These are phyloP conservation scores for Ceratobasidium sp. DNA, from an alignment of 1,284 basidiomycete species.

Conservation along the genomic window DNA sequence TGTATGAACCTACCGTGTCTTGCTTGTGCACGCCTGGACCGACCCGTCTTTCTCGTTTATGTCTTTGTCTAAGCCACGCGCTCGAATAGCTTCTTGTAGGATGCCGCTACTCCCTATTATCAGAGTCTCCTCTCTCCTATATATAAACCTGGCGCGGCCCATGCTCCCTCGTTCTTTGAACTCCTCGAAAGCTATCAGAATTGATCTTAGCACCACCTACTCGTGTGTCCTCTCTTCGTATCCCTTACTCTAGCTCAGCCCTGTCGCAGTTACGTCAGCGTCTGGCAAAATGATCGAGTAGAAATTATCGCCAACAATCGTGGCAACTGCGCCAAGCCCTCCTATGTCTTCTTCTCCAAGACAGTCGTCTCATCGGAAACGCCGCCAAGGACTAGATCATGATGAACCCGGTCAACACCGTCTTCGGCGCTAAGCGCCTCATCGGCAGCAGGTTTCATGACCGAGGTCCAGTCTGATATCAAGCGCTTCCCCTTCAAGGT, in stretches of 20 bases:
- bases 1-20: too few species aligned
- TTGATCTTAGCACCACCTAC: too few species aligned
- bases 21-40: too few species aligned
- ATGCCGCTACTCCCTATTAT: too few species aligned
- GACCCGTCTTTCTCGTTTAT: too few species aligned
- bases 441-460: constrained; percentile 65
- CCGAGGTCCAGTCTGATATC: constrained; percentile 64
- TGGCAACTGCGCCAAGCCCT: constrained; percentile 67
- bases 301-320: constrained; percentile 61
- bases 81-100: too few species aligned
- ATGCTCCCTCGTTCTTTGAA: too few species aligned
- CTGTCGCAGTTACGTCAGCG: constrained; percentile 56
- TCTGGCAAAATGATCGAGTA: constrained; percentile 65
- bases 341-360: constrained; percentile 61
- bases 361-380: constrained; percentile 66
- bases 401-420: constrained; percentile 57
- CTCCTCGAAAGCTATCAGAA: too few species aligned
- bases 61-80: too few species aligned
- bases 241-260: not conserved
- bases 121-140: too few species aligned
- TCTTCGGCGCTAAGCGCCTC: constrained; percentile 66
- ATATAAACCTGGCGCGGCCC: too few species aligned
- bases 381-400: constrained; percentile 65
- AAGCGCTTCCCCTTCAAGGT: constrained; percentile 57
- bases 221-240: too few species aligned